Evolutionary conservation across 208 protist genomes (phyloP).

Genomic region (Leishmania lainsoni): DNA sequence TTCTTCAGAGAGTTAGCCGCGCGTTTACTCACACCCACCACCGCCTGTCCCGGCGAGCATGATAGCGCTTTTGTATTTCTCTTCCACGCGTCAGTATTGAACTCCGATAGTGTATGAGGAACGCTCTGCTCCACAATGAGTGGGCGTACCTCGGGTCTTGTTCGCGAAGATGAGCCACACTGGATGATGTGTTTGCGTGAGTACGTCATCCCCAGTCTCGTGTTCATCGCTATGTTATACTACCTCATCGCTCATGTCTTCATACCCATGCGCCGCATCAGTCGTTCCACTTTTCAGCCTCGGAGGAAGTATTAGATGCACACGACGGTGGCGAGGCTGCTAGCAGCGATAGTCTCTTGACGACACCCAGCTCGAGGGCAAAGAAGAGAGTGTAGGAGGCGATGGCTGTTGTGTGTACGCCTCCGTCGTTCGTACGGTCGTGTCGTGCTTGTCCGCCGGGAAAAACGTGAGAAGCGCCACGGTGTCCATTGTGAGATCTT

Average conservation of each 20-base stretch:
- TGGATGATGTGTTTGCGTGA: conserved; percentile 55
- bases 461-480: background rate
- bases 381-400: background rate
- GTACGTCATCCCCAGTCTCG: conserved; percentile 56
- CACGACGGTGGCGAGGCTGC: background rate
- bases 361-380: background rate
- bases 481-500: background rate
- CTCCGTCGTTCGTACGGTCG: too few relatives aligned
- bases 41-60: background rate
- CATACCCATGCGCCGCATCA: conserved; percentile 45
- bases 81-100: too few relatives aligned
- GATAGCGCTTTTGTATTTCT: background rate
- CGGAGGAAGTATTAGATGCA: background rate
- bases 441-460: background rate
- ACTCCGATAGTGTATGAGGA: background rate
- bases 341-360: background rate
- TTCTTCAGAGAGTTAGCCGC: background rate
- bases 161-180: conserved; percentile 43
- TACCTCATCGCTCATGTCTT: conserved; percentile 50
- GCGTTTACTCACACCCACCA: background rate
- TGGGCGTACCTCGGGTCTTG: background rate
- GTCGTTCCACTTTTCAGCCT: conserved; percentile 28
- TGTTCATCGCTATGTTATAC: conserved; percentile 53
- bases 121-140: background rate
- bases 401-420: background rate